Evolutionary conservation across 306 rosid genomes (phyloP).

Genomic region (Rosa lucieae): DNA sequence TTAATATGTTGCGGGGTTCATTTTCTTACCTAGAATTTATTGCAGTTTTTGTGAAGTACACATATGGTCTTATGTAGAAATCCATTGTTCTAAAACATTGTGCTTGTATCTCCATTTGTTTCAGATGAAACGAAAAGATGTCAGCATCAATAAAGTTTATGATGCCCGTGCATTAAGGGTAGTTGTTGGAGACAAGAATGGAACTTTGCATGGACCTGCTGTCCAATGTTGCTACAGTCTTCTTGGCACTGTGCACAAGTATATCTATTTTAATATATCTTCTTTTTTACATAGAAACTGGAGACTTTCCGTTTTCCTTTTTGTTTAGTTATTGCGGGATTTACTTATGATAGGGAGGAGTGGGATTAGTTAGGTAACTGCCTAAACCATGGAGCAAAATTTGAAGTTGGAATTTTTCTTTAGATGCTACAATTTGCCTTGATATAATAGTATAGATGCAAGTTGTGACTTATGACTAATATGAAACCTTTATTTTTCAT

Average conservation of each 20-base stretch:
- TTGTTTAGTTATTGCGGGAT: neutral
- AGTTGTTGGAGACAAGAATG: constrained; percentile 95
- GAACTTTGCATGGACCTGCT: constrained; percentile 90
- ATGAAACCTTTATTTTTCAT: constrained; percentile 1
- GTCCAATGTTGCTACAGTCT: constrained; percentile 91
- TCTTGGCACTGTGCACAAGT: constrained; percentile 93
- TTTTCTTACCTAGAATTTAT: neutral
- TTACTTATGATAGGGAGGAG: neutral
- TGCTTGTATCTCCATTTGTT: constrained; percentile 25
- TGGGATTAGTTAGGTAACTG: neutral
- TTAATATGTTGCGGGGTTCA: neutral
- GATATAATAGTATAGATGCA: neutral
- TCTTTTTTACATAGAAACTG: constrained; percentile 7
- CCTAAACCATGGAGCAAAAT: neutral
- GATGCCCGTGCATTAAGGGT: constrained; percentile 98
- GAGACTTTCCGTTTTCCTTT: neutral
- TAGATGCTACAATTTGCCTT: neutral
- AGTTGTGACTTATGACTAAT: neutral
- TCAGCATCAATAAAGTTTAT: constrained; percentile 68
- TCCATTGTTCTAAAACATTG: constrained; percentile 9
- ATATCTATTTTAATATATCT: constrained; percentile 16
- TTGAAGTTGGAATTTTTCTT: neutral
- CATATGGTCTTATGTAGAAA: neutral
- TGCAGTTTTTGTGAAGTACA: neutral
- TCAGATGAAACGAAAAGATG: constrained; percentile 92